Conservation (phyloP, 768 basidiomycete genomes). For the Mycena rosella region DNA sequence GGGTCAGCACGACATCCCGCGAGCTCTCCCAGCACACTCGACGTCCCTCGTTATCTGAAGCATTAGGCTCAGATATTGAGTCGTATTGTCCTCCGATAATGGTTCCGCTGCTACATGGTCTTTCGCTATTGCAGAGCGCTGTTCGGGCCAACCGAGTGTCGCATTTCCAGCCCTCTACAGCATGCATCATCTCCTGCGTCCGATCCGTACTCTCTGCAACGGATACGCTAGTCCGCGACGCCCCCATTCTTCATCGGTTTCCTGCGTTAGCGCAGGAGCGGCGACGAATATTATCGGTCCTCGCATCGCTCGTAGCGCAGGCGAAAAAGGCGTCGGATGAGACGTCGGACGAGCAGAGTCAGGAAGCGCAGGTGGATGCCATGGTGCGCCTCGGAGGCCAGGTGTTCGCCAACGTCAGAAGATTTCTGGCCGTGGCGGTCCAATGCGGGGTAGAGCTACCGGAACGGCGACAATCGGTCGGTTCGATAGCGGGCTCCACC, state of each 20-base stretch:
- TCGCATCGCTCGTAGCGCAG: slow-evolving; percentile 87
- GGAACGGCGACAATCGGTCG: slow-evolving; percentile 55
- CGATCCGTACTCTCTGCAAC: slow-evolving; percentile 87
- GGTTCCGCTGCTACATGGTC: slow-evolving; percentile 85
- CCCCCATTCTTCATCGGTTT: slow-evolving; percentile 74
- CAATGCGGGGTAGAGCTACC: slow-evolving; percentile 82
- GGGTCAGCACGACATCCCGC: slow-evolving; percentile 61
- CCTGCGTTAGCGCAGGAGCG: slow-evolving; percentile 81
- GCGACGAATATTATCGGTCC: slow-evolving; percentile 82
- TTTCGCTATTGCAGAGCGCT: slow-evolving; percentile 88
- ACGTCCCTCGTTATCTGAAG: slow-evolving; percentile 59
- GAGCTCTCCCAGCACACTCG: slow-evolving; percentile 53
- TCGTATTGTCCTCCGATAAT: slow-evolving; percentile 85
- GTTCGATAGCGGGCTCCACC: slow-evolving; percentile 45
- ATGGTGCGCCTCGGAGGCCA: slow-evolving; percentile 88
- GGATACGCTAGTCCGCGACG: slow-evolving; percentile 88
- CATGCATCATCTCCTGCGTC: slow-evolving; percentile 94
- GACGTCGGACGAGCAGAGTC: slow-evolving; percentile 56
- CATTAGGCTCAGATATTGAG: slow-evolving; percentile 64
- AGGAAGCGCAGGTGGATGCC: slow-evolving; percentile 70
- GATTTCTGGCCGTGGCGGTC: slow-evolving; percentile 81
- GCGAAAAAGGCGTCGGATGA: slow-evolving; percentile 76
- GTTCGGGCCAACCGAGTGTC: slow-evolving; percentile 80
- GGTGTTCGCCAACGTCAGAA: slow-evolving; percentile 83
- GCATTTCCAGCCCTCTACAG: slow-evolving; percentile 95